phyloP scores from a whole-genome alignment of 345 rosid genomes.

The Dipteronia dyeriana region DNA sequence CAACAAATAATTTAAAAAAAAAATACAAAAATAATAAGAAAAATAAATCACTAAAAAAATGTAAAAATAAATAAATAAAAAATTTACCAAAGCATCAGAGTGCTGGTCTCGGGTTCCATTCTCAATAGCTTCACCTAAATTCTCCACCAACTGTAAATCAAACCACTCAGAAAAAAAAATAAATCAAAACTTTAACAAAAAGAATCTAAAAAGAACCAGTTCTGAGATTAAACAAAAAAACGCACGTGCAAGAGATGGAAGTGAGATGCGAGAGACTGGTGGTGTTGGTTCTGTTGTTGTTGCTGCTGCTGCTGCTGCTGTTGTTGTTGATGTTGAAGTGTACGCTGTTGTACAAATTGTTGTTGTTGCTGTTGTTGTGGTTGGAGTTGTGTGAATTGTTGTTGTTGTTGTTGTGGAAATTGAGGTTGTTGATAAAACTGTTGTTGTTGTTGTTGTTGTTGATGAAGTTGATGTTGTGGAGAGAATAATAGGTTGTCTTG shows the following conservation, averaged over 20 bases:
- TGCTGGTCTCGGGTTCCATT: conserved; percentile 79
- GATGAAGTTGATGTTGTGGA: conserved; percentile 32
- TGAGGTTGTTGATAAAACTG: conserved; percentile 20
- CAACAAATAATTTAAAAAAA: conserved; percentile 11
- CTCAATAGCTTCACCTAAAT: conserved; percentile 63
- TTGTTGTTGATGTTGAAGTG: conserved; percentile 33
- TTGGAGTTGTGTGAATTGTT: conserved; percentile 30
- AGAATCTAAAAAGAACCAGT: not conserved
- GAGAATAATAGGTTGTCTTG: conserved; percentile 54
- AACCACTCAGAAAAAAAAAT: not conserved
- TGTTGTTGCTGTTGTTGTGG: conserved; percentile 36
- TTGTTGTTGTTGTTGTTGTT: not conserved
- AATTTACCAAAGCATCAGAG: conserved; percentile 71
- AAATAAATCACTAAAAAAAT: not conserved
- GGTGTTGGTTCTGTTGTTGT: conserved; percentile 55
- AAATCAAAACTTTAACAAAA: not conserved
- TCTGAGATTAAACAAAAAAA: not conserved
- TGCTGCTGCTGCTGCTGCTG: conserved; percentile 41
- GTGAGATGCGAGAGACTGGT: conserved; percentile 90
- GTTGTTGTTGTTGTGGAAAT: conserved; percentile 37
- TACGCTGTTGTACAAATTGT: conserved; percentile 32
- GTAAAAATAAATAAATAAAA: not conserved
- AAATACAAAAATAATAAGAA: not conserved
- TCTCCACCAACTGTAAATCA: conserved; percentile 64
- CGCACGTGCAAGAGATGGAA: conserved; percentile 71